phyloP scores from a whole-genome alignment of 768 basidiomycete species.

The Psilocybe cyanescens region DNA sequence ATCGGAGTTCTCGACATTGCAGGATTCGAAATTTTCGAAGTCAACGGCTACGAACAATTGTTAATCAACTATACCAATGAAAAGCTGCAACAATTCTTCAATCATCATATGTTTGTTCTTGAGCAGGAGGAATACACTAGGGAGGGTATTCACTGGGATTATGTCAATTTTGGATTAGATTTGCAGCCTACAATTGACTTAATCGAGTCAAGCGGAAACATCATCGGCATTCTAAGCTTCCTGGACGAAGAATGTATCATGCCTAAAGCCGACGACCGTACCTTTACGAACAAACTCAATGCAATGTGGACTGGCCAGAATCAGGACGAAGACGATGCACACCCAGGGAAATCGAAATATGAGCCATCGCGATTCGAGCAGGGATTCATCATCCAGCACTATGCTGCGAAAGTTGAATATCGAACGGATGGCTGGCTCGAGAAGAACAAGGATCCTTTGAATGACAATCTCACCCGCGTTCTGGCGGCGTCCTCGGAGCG shows the following conservation, averaged over 20 bases:
- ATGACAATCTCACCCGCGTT: conserved; percentile 92
- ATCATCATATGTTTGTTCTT: conserved; percentile 99
- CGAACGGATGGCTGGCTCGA: conserved; percentile 96
- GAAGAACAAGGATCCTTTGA: conserved; percentile 99
- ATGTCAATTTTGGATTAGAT: conserved; percentile 97
- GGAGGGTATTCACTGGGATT: conserved; percentile 97
- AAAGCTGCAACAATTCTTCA: conserved; percentile 97
- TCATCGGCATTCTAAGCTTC: conserved; percentile 89
- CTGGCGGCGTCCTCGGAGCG: conserved; percentile 81
- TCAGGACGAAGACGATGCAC: conserved; percentile 58
- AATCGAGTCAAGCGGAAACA: conserved; percentile 82
- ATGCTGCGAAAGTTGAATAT: conserved; percentile 97
- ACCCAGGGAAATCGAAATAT: conserved; percentile 85
- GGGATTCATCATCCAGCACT: conserved; percentile 94
- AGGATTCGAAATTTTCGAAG: conserved; percentile 96
- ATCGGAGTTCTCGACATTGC: conserved; percentile 99
- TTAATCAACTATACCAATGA: conserved; percentile 99
- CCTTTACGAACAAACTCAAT: conserved; percentile 93
- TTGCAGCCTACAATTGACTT: conserved; percentile 98
- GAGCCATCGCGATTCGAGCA: conserved; percentile 87
- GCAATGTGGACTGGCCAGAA: conserved; percentile 66
- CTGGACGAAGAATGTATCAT: conserved; percentile 99
- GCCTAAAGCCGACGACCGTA: conserved; percentile 96
- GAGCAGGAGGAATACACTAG: conserved; percentile 99
- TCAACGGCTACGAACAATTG: conserved; percentile 96